Conservation (phyloP, 768 basidiomycete species). For the Mycena maculata region DNA sequence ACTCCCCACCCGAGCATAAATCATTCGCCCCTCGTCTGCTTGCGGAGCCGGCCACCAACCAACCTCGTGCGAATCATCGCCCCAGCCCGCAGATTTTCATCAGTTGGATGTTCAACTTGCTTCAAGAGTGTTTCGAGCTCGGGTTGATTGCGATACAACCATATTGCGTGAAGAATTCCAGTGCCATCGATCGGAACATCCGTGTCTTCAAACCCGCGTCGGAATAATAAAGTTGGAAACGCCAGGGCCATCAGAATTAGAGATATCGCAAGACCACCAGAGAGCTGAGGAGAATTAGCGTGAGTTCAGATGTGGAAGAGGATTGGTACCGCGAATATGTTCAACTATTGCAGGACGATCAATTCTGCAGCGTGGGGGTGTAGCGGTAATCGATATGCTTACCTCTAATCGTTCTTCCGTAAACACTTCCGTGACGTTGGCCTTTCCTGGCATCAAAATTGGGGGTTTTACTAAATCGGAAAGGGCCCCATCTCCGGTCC, state of each 20-base stretch:
- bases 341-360: background rate
- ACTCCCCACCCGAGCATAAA: too few species aligned
- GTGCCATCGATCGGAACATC: background rate
- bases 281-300: background rate
- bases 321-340: background rate
- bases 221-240: background rate
- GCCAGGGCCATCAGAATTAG: background rate
- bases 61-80: slow-evolving; percentile 6
- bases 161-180: background rate
- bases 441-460: background rate
- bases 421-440: background rate
- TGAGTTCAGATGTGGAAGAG: too few species aligned
- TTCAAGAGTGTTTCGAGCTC: slow-evolving; percentile 1
- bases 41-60: background rate
- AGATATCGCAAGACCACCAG: background rate
- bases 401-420: background rate
- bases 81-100: background rate
- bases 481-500: background rate
- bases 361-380: background rate
- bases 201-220: background rate
- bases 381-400: background rate
- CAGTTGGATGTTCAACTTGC: background rate
- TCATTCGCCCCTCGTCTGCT: too few species aligned
- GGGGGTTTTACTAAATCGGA: background rate
- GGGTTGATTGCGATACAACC: slow-evolving; percentile 10